Evolutionary conservation across 805 yeast species (phyloP).

Genomic region (Wickerhamomyces canadensis): DNA sequence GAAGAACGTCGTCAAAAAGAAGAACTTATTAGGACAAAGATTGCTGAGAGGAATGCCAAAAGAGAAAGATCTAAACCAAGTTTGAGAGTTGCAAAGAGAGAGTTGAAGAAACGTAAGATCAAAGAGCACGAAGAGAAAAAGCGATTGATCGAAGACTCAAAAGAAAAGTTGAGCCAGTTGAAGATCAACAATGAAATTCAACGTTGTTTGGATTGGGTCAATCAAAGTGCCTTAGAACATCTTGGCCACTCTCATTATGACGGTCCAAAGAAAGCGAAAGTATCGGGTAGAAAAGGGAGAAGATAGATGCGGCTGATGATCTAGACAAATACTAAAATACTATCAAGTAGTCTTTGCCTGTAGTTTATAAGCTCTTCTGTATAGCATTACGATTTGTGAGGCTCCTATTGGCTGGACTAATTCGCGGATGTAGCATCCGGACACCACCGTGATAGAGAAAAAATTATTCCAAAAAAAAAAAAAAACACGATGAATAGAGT

Average conservation of each 20-base stretch:
- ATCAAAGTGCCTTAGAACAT: constrained; percentile 47
- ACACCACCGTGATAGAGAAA: not conserved
- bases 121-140: constrained; percentile 30
- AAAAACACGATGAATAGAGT: not conserved
- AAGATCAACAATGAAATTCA: constrained; percentile 35
- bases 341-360: too few relatives aligned
- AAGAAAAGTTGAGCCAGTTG: constrained; percentile 27
- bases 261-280: constrained; percentile 27
- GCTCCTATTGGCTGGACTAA: not conserved
- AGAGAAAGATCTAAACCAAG: constrained; percentile 28
- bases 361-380: too few relatives aligned
- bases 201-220: constrained; percentile 57
- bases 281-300: constrained; percentile 6
- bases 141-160: constrained; percentile 19
- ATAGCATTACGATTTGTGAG: not conserved
- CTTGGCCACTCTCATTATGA: constrained; percentile 51
- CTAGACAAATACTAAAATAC: too few relatives aligned
- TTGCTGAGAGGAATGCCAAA: constrained; percentile 16
- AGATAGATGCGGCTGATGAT: constrained; percentile 2
- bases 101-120: constrained; percentile 26
- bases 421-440: not conserved
- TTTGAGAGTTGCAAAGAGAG: constrained; percentile 31
- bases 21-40: constrained; percentile 8
- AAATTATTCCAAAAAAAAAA: not conserved
- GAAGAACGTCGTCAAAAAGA: constrained; percentile 14